Conservation (phyloP, 2,329 filamentous ascomycete genomes). For the Ophiostoma novo-ulmi region DNA sequence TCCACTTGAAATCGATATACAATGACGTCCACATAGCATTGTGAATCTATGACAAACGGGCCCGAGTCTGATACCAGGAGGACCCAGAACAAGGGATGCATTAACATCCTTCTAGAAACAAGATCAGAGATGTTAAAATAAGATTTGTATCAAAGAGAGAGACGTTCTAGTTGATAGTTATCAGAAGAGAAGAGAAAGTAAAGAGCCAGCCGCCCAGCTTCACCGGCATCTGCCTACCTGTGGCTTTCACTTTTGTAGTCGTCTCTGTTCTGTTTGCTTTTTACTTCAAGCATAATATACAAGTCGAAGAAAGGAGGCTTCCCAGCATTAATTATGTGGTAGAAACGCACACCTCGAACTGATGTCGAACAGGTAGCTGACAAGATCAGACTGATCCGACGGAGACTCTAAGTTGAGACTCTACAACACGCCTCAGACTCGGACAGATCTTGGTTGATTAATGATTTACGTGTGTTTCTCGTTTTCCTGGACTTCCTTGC, state of each 20-base stretch:
- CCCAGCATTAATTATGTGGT: not conserved
- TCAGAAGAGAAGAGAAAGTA: not conserved
- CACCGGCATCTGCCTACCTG: not conserved
- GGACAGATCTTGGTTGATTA: not conserved
- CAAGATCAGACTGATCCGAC: not conserved
- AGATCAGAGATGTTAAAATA: slow-evolving; percentile 8
- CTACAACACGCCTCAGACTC: not conserved
- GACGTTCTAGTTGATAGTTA: not conserved
- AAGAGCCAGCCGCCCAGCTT: not conserved
- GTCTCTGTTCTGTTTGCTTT: not conserved
- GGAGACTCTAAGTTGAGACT: not conserved
- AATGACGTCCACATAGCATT: not conserved
- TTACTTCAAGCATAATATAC: not conserved
- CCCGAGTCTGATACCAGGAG: slow-evolving; percentile 3
- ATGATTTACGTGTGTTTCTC: too few relatives aligned
- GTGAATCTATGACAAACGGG: not conserved
- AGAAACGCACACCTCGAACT: not conserved
- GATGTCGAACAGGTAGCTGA: not conserved
- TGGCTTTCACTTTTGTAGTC: too few relatives aligned
- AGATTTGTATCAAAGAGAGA: not conserved
- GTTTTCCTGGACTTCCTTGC: not conserved
- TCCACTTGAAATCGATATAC: not conserved
- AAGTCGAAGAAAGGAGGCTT: not conserved
- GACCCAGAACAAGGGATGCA: not conserved
- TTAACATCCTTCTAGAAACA: not conserved